phyloP scores from a whole-genome alignment of 2,329 filamentous ascomycete species.

The Colletotrichum salicis region DNA sequence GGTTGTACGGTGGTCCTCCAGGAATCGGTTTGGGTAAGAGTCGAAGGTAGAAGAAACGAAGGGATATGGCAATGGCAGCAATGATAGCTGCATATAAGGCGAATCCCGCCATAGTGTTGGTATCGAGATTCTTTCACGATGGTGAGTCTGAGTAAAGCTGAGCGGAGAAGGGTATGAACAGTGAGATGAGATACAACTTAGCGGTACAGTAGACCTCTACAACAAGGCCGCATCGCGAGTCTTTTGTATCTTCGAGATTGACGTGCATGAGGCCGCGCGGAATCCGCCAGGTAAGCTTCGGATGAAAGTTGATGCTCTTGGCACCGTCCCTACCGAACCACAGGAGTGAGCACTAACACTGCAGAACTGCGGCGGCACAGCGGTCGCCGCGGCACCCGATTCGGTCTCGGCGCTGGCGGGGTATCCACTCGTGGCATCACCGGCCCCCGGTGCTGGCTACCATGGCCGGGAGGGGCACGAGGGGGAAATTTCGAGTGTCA shows the following conservation, averaged over 20 bases:
- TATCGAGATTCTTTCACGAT: neutral
- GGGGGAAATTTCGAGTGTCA: neutral
- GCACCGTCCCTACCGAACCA: neutral
- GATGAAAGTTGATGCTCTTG: neutral
- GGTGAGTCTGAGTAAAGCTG: too few species aligned
- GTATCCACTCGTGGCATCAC: neutral
- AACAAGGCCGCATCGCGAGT: neutral
- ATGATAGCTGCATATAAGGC: neutral
- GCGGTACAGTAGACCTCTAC: neutral
- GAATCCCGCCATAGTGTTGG: neutral
- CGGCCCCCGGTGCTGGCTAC: neutral
- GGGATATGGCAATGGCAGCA: neutral
- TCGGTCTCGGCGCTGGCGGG: neutral
- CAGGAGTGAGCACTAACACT: neutral
- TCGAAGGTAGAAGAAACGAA: neutral
- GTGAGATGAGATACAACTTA: neutral
- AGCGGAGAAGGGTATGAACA: too few species aligned
- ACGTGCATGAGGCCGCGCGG: neutral
- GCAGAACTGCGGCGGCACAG: neutral
- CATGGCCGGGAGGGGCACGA: neutral
- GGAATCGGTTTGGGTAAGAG: slow-evolving; percentile 2
- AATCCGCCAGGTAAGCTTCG: neutral
- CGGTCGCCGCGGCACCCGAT: slow-evolving; percentile 1
- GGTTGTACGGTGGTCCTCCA: neutral
- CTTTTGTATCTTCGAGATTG: neutral